Evolutionary conservation across 768 basidiomycete genomes (phyloP), one percentile per base, ranked within the genome.

Genomic region (Amyloporia xantha): DNA sequence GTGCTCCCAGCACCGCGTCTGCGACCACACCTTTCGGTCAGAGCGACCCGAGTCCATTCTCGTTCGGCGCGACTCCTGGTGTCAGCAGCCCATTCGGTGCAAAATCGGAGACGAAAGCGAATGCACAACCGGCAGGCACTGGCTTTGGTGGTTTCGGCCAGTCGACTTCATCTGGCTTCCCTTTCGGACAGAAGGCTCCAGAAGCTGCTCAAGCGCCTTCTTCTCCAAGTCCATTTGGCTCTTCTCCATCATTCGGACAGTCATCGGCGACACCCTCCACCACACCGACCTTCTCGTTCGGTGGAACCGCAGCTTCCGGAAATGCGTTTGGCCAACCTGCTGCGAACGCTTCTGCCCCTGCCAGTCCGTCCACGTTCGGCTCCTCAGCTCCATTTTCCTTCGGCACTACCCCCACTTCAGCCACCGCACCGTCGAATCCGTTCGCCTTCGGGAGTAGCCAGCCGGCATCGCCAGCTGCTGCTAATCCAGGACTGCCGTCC

Each of bases 31-130:
- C 69, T 20, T 80, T 79, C 50, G 71, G 73, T 19, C 53, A 68
- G 33, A 52, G 68, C 4, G 41, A 36, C 40, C 52, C 57, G 47
- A 28, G 51, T 26, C 46, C 47, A 23, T 59, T 54, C 55, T 28
- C 57, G 24, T 61, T 60, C 39, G 54, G 51, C 2, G 30, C 49
- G 2, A 36, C 48, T 27, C 39, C 53, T 35, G 27, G 56, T 24
- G 52, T 66, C 5, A 49, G 70, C 9, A 79, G 74, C 61, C 71
- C 75, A 3, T 83, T 85, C 54, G 67, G 65, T 28, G 53, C 66
- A 3, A 71, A 69, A 58, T 41, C 50, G 41, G 76, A 79, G 25
- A 61, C 62, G 20, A 77, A 78, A 55, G 60, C 71, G 12, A 69
- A 74, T 40, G 71, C 70, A 15, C 72, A 71, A 49, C 63, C 63